Evolutionary conservation across 768 basidiomycete species (phyloP), one percentile per base, ranked within the genome.

Genomic region (Boletus tylopilopsis): DNA sequence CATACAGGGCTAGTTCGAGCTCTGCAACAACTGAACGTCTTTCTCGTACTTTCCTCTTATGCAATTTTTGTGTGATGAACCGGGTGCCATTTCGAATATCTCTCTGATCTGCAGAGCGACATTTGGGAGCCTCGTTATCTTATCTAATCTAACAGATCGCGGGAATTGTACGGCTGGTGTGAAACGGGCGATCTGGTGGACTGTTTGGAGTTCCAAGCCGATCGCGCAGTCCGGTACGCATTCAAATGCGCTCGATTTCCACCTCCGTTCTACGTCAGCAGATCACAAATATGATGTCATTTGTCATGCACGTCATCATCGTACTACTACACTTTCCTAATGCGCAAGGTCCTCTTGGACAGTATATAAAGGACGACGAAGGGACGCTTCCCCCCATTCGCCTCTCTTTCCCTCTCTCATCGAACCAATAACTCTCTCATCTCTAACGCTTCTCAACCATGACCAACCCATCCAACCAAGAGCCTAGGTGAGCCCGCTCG

Each of bases 231-330:
- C 27, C 45, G 30, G 40, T 18, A 41, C 10, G 18, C 40, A n/a
- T 27, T 41, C 40, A n/a, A 13, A 30, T 12, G 29, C 6, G 29
- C 29, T 30, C 29, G 29, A 30, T 30, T n/a, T 8, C 29, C 29
- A 13, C 29, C 25, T 13, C 25, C 25, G 3, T 12, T 7, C 53
- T 54, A 60, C 63, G 64, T 67, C 64, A 64, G 50, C 24, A 25
- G n/a, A 45, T 42, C 42, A 25, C 18, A 13, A 6, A 5, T 50
- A 64, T 67, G 67, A 67, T 67, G 61, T 69, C 65, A 67, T 61
- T n/a, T 30, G 16, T 11, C 30, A 22, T 18, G 27, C 23, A 60
- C 54, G 54, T 63, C 64, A 61, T 63, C 48, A 50, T 53, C 42
- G 21, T 53, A 56, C 47, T 13, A 52, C 41, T 51, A 48, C 60